Conservation (phyloP, 202 grass and related monocot genomes). For the Bolboschoenoplectus hybrid region DNA sequence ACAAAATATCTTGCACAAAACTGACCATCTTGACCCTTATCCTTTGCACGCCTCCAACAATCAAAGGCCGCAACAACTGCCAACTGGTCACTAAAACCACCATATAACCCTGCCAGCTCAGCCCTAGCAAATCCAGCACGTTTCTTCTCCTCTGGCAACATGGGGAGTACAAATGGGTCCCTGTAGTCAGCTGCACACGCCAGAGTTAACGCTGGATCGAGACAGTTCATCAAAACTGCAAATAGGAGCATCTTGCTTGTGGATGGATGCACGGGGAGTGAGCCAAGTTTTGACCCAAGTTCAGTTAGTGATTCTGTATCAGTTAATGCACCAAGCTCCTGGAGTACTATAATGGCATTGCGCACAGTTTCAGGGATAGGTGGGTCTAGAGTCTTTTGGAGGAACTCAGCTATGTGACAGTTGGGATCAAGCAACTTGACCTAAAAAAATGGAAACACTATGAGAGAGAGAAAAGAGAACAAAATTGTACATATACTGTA, state of each 20-base stretch:
- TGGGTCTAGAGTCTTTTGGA: constrained; percentile 91
- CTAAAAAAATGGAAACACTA: constrained; percentile 45
- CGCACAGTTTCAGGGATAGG: constrained; percentile 71
- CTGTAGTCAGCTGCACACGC: constrained; percentile 81
- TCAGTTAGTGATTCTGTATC: constrained; percentile 75
- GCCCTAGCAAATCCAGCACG: constrained; percentile 60
- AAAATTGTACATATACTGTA: background rate
- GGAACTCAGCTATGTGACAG: constrained; percentile 70
- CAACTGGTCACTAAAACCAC: constrained; percentile 88
- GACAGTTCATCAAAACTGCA: constrained; percentile 90
- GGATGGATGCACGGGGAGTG: constrained; percentile 86
- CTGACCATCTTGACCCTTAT: constrained; percentile 66
- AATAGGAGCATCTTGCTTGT: constrained; percentile 98
- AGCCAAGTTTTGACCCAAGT: constrained; percentile 81
- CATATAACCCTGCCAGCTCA: constrained; percentile 90
- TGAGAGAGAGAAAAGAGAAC: constrained; percentile 10
- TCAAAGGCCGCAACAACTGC: constrained; percentile 89
- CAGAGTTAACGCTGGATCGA: constrained; percentile 90
- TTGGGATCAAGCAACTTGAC: constrained; percentile 83
- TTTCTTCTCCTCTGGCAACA: constrained; percentile 69
- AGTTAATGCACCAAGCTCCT: constrained; percentile 85
- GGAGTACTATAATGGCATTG: constrained; percentile 78
- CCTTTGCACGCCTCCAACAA: constrained; percentile 83
- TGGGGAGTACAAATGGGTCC: constrained; percentile 77
- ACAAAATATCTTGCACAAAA: constrained; percentile 89